Evolutionary conservation across 441 rosid genomes (phyloP).

Genomic region (Pelargonium citronellum): DNA sequence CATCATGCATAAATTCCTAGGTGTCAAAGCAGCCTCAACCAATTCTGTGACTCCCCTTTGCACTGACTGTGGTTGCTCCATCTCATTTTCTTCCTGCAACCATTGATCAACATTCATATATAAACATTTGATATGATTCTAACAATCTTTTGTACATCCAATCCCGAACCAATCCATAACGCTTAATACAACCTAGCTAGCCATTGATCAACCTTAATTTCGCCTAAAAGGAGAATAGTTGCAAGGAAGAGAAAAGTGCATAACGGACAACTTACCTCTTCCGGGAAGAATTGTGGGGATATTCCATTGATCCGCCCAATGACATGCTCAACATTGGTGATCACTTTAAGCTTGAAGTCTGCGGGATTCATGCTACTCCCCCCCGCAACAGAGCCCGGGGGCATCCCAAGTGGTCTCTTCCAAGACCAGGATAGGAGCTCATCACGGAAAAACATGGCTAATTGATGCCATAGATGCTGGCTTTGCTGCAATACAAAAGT

Average conservation of each 20-base stretch:
- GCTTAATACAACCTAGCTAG: neutral
- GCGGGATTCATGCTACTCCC: slow-evolving; percentile 53
- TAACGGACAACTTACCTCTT: slow-evolving; percentile 57
- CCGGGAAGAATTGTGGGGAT: slow-evolving; percentile 68
- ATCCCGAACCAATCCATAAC: neutral
- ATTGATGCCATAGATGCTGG: slow-evolving; percentile 82
- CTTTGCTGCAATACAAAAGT: slow-evolving; percentile 55
- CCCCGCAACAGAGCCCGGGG: slow-evolving; percentile 46
- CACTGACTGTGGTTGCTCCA: slow-evolving; percentile 83
- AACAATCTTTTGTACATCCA: neutral
- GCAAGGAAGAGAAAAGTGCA: neutral
- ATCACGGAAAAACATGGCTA: slow-evolving; percentile 96
- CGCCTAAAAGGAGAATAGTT: neutral
- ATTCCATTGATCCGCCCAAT: slow-evolving; percentile 67
- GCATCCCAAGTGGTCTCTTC: slow-evolving; percentile 71
- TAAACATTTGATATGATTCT: neutral
- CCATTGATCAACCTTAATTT: neutral
- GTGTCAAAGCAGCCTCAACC: slow-evolving; percentile 82
- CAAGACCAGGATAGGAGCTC: slow-evolving; percentile 93
- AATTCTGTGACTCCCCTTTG: slow-evolving; percentile 80
- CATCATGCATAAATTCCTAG: slow-evolving; percentile 93
- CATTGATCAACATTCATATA: neutral
- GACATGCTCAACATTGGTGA: slow-evolving; percentile 70
- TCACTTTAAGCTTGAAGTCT: slow-evolving; percentile 73
- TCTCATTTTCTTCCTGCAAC: slow-evolving; percentile 64